Conservation (phyloP, 129 eudicot species). For the Chrysanthemum lavandulifolium region DNA sequence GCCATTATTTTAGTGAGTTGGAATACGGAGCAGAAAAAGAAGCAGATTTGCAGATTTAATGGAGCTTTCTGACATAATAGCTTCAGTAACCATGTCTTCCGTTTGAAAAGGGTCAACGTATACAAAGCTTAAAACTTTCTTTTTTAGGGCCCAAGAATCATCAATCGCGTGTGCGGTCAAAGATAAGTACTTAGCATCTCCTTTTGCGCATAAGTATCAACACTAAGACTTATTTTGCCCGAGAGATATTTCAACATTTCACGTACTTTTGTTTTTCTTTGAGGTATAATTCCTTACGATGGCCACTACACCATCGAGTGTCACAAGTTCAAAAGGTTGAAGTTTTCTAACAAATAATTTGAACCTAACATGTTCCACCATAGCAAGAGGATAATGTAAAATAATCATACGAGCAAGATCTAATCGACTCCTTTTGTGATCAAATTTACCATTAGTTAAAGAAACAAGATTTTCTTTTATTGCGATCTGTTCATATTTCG, state of each 20-base stretch:
- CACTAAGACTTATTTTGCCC: slow-evolving; percentile 75
- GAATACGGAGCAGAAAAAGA: no score
- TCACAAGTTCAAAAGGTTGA: slow-evolving; percentile 76
- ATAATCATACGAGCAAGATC: slow-evolving; percentile 96
- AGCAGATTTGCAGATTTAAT: no score
- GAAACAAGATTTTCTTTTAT: slow-evolving; percentile 41
- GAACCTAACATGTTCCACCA: slow-evolving; percentile 84
- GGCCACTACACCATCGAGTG: slow-evolving; percentile 59
- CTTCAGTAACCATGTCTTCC: slow-evolving; percentile 62
- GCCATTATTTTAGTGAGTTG: no score
- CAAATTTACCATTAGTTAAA: slow-evolving; percentile 43
- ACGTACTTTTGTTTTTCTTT: slow-evolving; percentile 72
- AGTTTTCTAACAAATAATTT: slow-evolving; percentile 76
- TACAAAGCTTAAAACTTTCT: slow-evolving; percentile 68
- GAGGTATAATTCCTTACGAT: slow-evolving; percentile 67
- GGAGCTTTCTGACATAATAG: slow-evolving; percentile 62
- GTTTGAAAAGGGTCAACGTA: slow-evolving; percentile 64
- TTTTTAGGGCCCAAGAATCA: slow-evolving; percentile 61
- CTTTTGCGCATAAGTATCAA: slow-evolving; percentile 64
- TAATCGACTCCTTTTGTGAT: slow-evolving; percentile 60
- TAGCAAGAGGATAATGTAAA: slow-evolving; percentile 79
- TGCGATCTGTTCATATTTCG: slow-evolving; percentile 49
- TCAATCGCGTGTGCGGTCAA: slow-evolving; percentile 86
- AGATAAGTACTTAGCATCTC: slow-evolving; percentile 50
- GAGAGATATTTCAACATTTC: slow-evolving; percentile 69